These are phyloP conservation scores for Neofusicoccum cordaticola DNA, from an alignment of 2,329 filamentous ascomycete species.

Conservation along the genomic window DNA sequence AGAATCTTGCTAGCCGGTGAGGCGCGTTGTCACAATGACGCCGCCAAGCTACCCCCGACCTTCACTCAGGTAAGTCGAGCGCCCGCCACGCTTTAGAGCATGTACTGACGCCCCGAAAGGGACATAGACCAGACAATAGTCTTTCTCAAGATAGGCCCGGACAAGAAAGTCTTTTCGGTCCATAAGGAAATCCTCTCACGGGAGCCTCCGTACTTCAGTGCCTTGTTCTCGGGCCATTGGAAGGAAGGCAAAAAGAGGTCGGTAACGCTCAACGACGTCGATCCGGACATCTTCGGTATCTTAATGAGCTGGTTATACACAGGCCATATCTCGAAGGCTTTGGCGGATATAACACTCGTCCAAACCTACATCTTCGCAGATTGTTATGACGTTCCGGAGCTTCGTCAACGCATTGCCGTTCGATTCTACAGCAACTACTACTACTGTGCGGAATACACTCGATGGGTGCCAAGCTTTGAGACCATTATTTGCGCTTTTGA, in stretches of 20 bases:
- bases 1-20: too few species aligned
- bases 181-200: neutral
- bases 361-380: constrained; percentile 3
- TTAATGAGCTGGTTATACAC: neutral
- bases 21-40: too few species aligned
- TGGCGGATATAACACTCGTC: neutral
- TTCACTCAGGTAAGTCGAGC: too few species aligned
- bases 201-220: neutral
- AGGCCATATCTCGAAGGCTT: neutral
- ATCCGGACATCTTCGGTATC: neutral
- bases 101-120: neutral
- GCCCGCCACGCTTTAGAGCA: neutral
- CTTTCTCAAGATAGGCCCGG: neutral
- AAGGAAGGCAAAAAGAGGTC: neutral
- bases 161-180: neutral
- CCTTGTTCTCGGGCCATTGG: neutral
- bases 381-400: neutral
- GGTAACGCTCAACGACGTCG: neutral
- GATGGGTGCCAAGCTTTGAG: too few species aligned
- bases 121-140: neutral
- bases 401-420: neutral
- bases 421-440: too few species aligned
- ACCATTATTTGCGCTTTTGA: neutral
- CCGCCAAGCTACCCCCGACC: neutral
- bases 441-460: too few species aligned